Evolutionary conservation across 352 stramenopile genomes (phyloP).

Genomic region (Phytopythium aichiense): DNA sequence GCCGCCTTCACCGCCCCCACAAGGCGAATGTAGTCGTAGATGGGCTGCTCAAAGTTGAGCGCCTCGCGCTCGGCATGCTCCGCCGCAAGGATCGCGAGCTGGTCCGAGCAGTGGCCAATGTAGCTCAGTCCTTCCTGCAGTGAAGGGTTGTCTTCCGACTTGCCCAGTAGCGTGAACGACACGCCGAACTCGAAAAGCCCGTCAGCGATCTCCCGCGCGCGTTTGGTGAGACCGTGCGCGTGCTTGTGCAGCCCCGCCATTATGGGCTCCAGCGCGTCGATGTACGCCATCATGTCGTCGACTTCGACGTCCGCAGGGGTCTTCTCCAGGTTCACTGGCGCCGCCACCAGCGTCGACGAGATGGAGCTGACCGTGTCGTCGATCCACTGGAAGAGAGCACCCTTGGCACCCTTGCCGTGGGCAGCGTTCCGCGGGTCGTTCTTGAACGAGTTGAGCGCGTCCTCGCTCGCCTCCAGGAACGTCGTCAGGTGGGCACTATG

Average conservation of each 20-base stretch:
- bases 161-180: constrained; percentile 93
- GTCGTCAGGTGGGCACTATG: constrained; percentile 81
- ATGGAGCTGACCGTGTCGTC: constrained; percentile 85
- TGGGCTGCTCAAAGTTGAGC: constrained; percentile 92
- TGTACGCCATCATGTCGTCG: constrained; percentile 95
- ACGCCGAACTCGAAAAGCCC: constrained; percentile 97
- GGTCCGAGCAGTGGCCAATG: constrained; percentile 92
- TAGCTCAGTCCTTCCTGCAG: constrained; percentile 90
- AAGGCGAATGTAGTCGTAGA: constrained; percentile 95
- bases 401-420: constrained; percentile 35
- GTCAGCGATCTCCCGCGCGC: constrained; percentile 93
- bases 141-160: constrained; percentile 90
- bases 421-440: constrained; percentile 58
- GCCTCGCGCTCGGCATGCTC: constrained; percentile 93
- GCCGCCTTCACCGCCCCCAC: constrained; percentile 95
- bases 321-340: constrained; percentile 63
- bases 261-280: constrained; percentile 93
- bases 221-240: constrained; percentile 90
- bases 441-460: constrained; percentile 59
- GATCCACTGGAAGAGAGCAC: constrained; percentile 82
- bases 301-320: constrained; percentile 92
- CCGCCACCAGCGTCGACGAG: constrained; percentile 62
- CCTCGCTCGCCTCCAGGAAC: constrained; percentile 79
- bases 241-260: constrained; percentile 95
- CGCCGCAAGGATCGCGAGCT: constrained; percentile 87